These are phyloP conservation scores for Tetrahymena malaccensis DNA, from an alignment of 73 alveolate genomes.

Conservation along the genomic window DNA sequence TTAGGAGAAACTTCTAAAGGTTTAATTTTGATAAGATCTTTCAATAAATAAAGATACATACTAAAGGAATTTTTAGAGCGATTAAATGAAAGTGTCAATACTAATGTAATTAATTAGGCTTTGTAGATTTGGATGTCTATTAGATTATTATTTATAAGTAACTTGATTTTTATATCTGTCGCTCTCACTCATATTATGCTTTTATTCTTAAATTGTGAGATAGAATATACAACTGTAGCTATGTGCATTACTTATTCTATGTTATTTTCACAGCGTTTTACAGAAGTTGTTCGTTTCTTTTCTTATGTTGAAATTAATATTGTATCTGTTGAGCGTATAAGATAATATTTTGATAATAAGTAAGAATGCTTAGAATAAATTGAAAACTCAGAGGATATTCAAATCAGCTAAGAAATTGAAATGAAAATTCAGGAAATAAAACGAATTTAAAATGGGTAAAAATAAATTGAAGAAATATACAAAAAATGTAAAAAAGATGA, in stretches of 20 bases:
- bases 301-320: neutral
- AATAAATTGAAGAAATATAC: no score
- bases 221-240: neutral
- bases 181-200: neutral
- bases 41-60: neutral
- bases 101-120: neutral
- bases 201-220: neutral
- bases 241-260: conserved; percentile 2
- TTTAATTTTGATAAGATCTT: neutral
- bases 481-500: neutral
- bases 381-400: neutral
- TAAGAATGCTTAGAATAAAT: neutral
- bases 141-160: neutral
- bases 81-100: neutral
- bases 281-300: conserved; percentile 1
- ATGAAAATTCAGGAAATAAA: no score
- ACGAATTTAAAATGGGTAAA: no score
- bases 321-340: conserved; percentile 8
- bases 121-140: conserved; percentile 7
- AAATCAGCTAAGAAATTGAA: neutral
- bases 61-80: neutral
- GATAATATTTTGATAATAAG: neutral
- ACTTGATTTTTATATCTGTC: conserved; percentile 4
- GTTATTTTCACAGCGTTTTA: neutral
- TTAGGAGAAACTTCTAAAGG: conserved; percentile 16